These are phyloP conservation scores for Scytalidium sp. DNA, from an alignment of 2,329 filamentous ascomycete genomes.

Conservation along the genomic window DNA sequence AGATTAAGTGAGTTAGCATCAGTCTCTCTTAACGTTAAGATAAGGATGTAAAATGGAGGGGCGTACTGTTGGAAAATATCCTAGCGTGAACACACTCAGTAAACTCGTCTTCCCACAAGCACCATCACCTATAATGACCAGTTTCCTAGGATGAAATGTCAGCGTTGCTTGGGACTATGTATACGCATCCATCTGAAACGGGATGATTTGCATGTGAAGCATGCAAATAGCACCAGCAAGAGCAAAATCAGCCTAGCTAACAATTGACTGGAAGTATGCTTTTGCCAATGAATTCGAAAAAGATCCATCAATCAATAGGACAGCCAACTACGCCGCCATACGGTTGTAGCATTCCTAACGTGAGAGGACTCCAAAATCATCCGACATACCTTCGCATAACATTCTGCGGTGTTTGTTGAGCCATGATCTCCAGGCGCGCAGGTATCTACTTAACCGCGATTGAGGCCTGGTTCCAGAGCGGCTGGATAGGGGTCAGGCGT, in stretches of 20 bases:
- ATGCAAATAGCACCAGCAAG: not conserved
- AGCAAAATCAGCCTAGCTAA: not conserved
- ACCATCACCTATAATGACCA: conserved; percentile 96
- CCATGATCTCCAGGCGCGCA: conserved; percentile 17
- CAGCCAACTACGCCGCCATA: not conserved
- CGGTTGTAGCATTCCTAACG: not conserved
- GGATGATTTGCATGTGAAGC: not conserved
- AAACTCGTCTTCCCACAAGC: conserved; percentile 98
- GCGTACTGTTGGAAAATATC: conserved; percentile 95
- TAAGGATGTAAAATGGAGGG: conserved; percentile 5
- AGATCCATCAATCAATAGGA: not conserved
- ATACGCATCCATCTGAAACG: not conserved
- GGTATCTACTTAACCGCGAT: not conserved
- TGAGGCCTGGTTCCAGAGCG: not conserved
- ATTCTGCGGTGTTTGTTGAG: conserved; percentile 32
- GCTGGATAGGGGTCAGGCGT: not conserved
- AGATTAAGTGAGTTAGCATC: conserved; percentile 15
- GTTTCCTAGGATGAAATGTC: conserved; percentile 61
- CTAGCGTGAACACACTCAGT: conserved; percentile 94
- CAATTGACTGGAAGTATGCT: not conserved
- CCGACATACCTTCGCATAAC: conserved; percentile 40
- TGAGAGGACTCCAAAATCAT: not conserved
- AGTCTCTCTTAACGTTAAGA: conserved; percentile 25
- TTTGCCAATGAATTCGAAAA: not conserved
- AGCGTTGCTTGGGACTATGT: conserved; percentile 1